Evolutionary conservation across 441 rosid species (phyloP).

Genomic region (Pelargonium citronellum): DNA sequence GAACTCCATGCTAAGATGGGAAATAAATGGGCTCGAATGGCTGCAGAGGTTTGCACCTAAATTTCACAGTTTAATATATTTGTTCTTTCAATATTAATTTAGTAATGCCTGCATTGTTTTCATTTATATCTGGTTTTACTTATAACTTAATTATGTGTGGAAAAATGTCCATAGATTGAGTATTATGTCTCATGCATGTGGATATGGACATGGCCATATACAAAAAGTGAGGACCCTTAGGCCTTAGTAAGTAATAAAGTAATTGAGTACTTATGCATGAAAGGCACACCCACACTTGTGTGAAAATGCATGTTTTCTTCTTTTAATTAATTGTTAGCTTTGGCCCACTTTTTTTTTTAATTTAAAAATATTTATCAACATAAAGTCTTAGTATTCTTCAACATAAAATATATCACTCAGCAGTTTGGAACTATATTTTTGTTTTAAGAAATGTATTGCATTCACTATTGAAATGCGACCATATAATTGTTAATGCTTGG

Average conservation of each 20-base stretch:
- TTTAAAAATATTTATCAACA: not conserved
- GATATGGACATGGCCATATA: conserved; percentile 1
- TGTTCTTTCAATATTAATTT: not conserved
- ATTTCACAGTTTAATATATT: not conserved
- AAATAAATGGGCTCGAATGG: conserved; percentile 34
- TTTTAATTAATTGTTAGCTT: not conserved
- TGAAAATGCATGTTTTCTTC: not conserved
- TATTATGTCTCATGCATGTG: conserved; percentile 2
- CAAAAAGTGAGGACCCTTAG: not conserved
- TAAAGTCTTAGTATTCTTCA: not conserved
- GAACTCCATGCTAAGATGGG: conserved; percentile 28
- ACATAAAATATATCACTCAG: not conserved
- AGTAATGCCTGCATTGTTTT: not conserved
- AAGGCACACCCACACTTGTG: no score
- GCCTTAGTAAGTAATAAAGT: no score
- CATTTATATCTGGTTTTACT: not conserved
- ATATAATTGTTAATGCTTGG: not conserved
- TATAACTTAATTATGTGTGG: not conserved
- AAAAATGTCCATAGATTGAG: not conserved
- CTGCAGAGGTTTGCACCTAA: conserved; percentile 22
- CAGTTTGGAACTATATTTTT: not conserved
- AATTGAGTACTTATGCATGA: not conserved
- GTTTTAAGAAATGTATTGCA: not conserved
- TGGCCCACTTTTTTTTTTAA: not conserved
- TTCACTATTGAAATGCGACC: not conserved